Base-by-base conservation (phyloP, 2,329 filamentous ascomycete genomes). In the Aspergillus proliferans region DNA sequence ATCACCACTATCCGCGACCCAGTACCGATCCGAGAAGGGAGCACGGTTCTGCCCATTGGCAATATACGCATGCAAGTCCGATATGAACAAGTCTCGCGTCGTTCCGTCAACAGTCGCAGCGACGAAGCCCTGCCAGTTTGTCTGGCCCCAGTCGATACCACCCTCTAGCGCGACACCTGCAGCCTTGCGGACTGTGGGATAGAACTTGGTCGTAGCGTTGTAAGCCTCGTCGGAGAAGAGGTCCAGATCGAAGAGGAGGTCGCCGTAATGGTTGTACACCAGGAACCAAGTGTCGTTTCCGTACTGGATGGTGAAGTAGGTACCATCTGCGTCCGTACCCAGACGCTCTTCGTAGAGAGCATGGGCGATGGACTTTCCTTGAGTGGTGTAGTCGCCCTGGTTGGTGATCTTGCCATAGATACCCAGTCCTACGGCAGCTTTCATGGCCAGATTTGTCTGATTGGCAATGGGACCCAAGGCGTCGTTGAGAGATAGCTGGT, bases 381-480 rank as follows among this genome's bases (percentile, higher is more conserved):
- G 52, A 6, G 58, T 53, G 3, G 62, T 63, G 54, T 72, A 72
- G 45, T 63, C 66, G 0, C 47, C 52, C 21, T 67, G 53, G 8
- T 58, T 58, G 6, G 62, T 61, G 26, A 59, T 40, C 9, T 52
- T 46, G 12, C 58, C 57, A 24, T 58, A 59, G 6, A 67, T 65
- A 4, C 64, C 64, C 2, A 75, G 58, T 2, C 62, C 72, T 8
- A 74, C 63, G 15, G 70, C 69, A 4, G 69, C 64, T 54, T 74
- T 73, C 54, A 74, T 63, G 8, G 66, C 71, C 4, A 75, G 61
- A 43, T 68, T 68, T 15, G 71, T 74, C 53, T 72, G 66, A 50
- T 74, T 73, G 15, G 63, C 62, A 3, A 67, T 49, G 12, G 51
- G 48, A 12, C 67, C 66, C 2, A 66, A 58, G n/a, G 63, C 66